Percentiles rank a stretch among this genome's conserved stretches.
Conservation (phyloP, 805 yeast genomes). For the Hanseniaspora vineae region DNA sequence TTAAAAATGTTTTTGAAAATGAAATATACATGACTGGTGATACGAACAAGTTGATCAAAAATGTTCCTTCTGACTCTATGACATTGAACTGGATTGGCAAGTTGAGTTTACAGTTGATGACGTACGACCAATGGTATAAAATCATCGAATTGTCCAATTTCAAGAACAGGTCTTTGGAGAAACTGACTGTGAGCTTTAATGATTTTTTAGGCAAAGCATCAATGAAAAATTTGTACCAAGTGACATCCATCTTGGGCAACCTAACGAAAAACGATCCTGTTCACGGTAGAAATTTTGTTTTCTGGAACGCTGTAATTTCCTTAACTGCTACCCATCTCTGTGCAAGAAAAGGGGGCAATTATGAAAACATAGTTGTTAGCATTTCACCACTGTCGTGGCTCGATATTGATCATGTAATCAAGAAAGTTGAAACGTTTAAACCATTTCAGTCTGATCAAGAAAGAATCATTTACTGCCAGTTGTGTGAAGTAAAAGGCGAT, state of each 20-base stretch:
- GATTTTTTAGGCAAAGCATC: neutral
- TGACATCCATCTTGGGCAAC: neutral
- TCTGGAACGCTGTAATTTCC: neutral
- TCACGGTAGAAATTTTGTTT: neutral
- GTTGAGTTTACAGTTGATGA: neutral
- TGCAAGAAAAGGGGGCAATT: neutral
- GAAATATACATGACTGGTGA: neutral
- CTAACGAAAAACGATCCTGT: neutral
- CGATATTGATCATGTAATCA: neutral
- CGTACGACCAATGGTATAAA: neutral
- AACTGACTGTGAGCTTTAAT: neutral
- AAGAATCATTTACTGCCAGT: constrained; percentile 3
- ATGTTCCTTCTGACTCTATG: neutral
- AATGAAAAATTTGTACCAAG: neutral
- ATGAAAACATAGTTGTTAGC: neutral
- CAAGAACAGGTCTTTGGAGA: neutral
- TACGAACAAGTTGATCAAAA: neutral
- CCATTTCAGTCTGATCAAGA: constrained; percentile 2
- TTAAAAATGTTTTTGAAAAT: neutral
- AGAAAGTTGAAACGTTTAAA: neutral
- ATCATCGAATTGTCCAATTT: neutral
- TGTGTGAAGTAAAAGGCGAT: neutral
- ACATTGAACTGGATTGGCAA: neutral
- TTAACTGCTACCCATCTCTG: neutral
- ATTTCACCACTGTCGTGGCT: neutral